Percentiles rank a stretch among this genome's conserved stretches.
Evolutionary conservation across 169 alveolate genomes (phyloP).

Genomic region (Blepharisma undulans): DNA sequence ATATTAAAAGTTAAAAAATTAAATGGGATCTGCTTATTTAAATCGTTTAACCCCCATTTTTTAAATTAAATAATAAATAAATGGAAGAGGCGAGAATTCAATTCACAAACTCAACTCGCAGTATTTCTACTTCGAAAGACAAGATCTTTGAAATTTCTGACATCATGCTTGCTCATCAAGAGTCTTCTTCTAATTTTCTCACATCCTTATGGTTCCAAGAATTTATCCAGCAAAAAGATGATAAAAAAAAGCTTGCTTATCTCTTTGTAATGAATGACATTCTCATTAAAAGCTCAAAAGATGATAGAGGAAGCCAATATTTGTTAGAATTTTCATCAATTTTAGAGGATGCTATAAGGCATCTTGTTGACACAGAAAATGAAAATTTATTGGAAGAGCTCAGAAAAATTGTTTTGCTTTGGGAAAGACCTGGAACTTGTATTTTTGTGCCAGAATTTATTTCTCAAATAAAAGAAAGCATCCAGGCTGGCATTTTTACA

Average conservation of each 20-base stretch:
- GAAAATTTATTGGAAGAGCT: slow-evolving; percentile 36
- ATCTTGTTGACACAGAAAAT: not conserved
- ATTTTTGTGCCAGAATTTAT: slow-evolving; percentile 3
- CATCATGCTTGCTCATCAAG: slow-evolving; percentile 3
- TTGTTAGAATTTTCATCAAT: slow-evolving; percentile 15
- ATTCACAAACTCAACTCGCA: slow-evolving; percentile 1
- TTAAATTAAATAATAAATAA: not conserved
- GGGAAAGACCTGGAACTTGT: slow-evolving; percentile 20
- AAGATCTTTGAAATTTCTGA: slow-evolving; percentile 35
- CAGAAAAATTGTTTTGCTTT: slow-evolving; percentile 27
- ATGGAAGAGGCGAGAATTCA: not conserved
- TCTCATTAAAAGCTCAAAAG: slow-evolving; percentile 17
- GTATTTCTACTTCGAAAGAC: slow-evolving; percentile 38
- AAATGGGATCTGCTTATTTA: too few species aligned
- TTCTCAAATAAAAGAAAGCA: not conserved
- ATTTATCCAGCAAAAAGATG: not conserved
- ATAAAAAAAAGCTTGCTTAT: slow-evolving; percentile 15
- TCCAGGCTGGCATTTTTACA: not conserved
- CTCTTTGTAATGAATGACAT: slow-evolving; percentile 40
- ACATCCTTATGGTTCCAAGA: slow-evolving; percentile 16
- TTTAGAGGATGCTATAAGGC: not conserved
- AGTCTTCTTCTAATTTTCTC: not conserved
- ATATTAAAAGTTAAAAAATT: too few species aligned
- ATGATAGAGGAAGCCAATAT: slow-evolving; percentile 2
- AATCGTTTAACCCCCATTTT: not conserved